Conservation (phyloP, 805 yeast genomes). For the Wickerhamomyces rabaulensis region DNA sequence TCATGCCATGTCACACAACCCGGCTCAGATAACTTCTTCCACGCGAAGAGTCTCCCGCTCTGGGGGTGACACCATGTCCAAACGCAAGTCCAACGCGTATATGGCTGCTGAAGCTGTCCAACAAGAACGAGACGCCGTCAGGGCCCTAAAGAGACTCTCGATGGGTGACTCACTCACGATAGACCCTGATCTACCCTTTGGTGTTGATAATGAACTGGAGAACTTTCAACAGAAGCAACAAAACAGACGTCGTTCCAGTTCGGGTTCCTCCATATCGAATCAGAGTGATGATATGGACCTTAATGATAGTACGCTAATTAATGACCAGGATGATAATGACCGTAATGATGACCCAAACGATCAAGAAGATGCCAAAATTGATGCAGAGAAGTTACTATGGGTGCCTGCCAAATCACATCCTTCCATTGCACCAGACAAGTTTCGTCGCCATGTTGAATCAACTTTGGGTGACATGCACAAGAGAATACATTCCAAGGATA, state of each 20-base stretch:
- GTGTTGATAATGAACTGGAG: slow-evolving; percentile 25
- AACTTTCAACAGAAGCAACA: slow-evolving; percentile 21
- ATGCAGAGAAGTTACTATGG: slow-evolving; percentile 62
- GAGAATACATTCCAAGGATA: slow-evolving; percentile 8
- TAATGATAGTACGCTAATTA: slow-evolving; percentile 4
- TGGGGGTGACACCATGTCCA: slow-evolving; percentile 12
- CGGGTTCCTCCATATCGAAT: slow-evolving; percentile 11
- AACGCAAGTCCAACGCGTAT: slow-evolving; percentile 39
- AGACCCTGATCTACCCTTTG: slow-evolving; percentile 69
- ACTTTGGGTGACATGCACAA: slow-evolving; percentile 25
- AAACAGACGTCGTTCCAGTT: slow-evolving; percentile 12
- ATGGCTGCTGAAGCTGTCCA: slow-evolving; percentile 76
- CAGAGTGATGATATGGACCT: neutral
- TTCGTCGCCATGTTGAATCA: slow-evolving; percentile 57
- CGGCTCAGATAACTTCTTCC: neutral
- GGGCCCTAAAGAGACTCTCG: slow-evolving; percentile 67
- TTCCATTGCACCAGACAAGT: slow-evolving; percentile 88
- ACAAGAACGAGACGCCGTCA: slow-evolving; percentile 66
- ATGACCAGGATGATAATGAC: slow-evolving; percentile 1
- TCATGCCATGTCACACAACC: neutral
- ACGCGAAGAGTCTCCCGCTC: neutral
- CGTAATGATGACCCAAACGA: slow-evolving; percentile 2
- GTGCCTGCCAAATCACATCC: slow-evolving; percentile 96
- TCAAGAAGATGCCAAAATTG: slow-evolving; percentile 1
- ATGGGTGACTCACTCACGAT: slow-evolving; percentile 49